Conservation (phyloP, 345 rosid species). For the Gossypium mustelinum region DNA sequence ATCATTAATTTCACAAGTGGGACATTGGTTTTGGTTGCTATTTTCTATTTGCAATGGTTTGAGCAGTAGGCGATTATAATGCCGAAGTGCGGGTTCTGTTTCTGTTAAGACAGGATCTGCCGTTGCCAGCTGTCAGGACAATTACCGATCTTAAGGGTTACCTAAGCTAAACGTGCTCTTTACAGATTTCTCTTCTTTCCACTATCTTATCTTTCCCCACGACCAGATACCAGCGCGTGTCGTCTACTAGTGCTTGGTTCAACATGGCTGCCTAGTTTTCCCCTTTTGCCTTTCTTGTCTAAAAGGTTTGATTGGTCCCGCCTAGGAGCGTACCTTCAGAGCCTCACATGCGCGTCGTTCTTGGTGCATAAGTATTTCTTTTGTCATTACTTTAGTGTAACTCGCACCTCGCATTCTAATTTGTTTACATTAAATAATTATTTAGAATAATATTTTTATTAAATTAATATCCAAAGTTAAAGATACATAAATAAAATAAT, state of each 20-base stretch:
- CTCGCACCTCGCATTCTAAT: too few species aligned
- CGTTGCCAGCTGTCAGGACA: constrained; percentile 22
- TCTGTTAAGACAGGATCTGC: neutral
- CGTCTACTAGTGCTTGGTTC: neutral
- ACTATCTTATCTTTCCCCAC: neutral
- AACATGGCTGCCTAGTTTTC: neutral
- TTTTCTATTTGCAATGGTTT: neutral
- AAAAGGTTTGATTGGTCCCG: neutral
- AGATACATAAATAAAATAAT: too few species aligned
- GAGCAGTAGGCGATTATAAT: neutral
- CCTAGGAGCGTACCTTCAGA: neutral
- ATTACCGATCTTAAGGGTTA: neutral
- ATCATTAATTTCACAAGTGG: neutral
- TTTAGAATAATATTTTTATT: too few species aligned
- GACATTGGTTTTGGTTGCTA: neutral
- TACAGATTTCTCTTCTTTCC: neutral
- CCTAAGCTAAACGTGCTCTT: constrained; percentile 16
- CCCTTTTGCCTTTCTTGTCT: too few species aligned
- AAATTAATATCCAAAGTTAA: too few species aligned
- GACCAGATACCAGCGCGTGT: neutral
- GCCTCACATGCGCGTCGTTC: neutral
- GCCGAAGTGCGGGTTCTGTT: neutral
- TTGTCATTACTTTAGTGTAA: neutral
- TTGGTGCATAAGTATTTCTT: neutral
- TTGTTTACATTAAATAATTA: too few species aligned